A percentile compares a stretch with the other conserved stretches of the same genome.
Evolutionary conservation across 2,329 filamentous ascomycete genomes (phyloP).

Genomic region (Fusarium albidum): DNA sequence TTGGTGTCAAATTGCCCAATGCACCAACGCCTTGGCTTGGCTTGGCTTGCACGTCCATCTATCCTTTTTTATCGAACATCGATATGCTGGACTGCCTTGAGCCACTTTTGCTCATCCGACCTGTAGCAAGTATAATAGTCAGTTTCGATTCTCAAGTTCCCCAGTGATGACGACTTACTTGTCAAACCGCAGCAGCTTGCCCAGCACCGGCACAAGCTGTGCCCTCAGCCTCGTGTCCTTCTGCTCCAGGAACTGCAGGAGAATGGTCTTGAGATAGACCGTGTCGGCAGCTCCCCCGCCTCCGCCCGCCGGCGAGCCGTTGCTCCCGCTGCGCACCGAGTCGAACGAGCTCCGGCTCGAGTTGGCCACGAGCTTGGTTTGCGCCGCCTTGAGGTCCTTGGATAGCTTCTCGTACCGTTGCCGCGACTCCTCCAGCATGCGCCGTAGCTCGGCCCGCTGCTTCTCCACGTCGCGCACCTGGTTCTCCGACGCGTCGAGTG

Average conservation of each 20-base stretch:
- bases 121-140: constrained; percentile 41
- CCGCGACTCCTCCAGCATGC: constrained; percentile 80
- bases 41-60: constrained; percentile 4
- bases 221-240: constrained; percentile 79
- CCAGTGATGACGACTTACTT: constrained; percentile 63
- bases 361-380: constrained; percentile 56
- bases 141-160: background rate
- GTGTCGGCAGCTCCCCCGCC: constrained; percentile 52
- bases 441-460: constrained; percentile 78
- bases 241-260: constrained; percentile 83
- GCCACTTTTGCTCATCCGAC: constrained; percentile 85
- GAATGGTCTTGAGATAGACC: constrained; percentile 80
- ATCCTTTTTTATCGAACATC: constrained; percentile 46
- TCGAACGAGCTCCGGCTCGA: constrained; percentile 55
- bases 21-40: constrained; percentile 26
- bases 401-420: constrained; percentile 80
- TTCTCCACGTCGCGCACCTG: constrained; percentile 85
- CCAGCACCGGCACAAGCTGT: constrained; percentile 80
- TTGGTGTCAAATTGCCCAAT: constrained; percentile 18
- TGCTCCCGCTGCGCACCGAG: constrained; percentile 47
- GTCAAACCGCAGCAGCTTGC: constrained; percentile 79
- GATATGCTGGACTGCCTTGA: constrained; percentile 72
- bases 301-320: constrained; percentile 38
- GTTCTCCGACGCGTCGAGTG: constrained; percentile 86
- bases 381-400: constrained; percentile 67